Evolutionary conservation across 192 early-diverging fungal genomes (phyloP), one percentile per base, ranked within the genome.

Genomic region (Obelidium mucronatum): DNA sequence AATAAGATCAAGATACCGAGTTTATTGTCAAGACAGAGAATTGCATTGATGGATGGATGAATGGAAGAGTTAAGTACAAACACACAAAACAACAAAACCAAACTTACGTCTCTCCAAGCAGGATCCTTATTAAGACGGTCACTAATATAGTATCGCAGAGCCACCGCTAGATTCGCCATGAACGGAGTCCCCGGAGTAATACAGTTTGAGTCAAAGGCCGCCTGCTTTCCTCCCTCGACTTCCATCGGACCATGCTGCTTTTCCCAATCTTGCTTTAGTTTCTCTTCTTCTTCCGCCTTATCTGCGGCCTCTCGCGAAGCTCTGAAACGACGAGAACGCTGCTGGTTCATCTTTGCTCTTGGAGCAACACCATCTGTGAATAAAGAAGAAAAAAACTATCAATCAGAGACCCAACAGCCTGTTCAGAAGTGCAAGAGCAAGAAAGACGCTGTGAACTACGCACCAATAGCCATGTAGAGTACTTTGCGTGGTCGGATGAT

Each of bases 261-360:
- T 75, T 82, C 83, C 85, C 85, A 86, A 36, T 89, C 88, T 53
- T 69, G 67, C 22, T 85, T 52, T 4, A 87, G 48, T 31, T 73
- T 67, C 67, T 86, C 86, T 74, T 88, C 88, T 82, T 82, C 84
- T 72, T 84, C 86, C 13, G 83, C 81, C 55, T 87, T 86, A 35
- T 90, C 90, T 59, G 85, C 78, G 0, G 89, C 91, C 78, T 98
- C 96, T 81, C 91, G 93, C 31, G 97, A 94, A 1, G 98, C 94
- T 68, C 96, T 90, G 86, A 99, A 99, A 48, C 97, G 92, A 37
- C 97, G 90, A 3, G 94, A 94, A 17, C 97, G 92, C 83, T 99
- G 97, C 82, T 99, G 96, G 78, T 99, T 99, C 96, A 99, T 99
- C 79, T 99, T 99, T 30, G 97, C 97, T 54, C 97, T 89, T 26